Conservation (phyloP, 305 asterid species). For the Nicotiana rustica region DNA sequence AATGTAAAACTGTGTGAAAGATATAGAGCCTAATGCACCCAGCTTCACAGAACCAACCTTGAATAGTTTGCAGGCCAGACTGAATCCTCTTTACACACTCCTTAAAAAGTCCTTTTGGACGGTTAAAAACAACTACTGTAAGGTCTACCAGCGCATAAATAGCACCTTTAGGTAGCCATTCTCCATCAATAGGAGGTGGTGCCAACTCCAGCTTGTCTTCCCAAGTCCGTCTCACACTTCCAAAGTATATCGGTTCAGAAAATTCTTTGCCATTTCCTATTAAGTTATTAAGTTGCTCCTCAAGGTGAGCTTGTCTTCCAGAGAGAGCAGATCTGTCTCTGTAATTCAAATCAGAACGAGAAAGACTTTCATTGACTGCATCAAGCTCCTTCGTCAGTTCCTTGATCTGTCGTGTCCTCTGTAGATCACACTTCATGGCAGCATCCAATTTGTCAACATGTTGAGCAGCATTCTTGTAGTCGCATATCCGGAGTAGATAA, state of each 20-base stretch:
- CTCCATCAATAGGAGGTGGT: constrained; percentile 98
- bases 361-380: constrained; percentile 67
- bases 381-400: constrained; percentile 74
- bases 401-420: constrained; percentile 68
- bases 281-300: constrained; percentile 66
- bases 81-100: constrained; percentile 91
- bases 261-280: constrained; percentile 62
- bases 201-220: constrained; percentile 88
- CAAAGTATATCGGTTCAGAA: constrained; percentile 92
- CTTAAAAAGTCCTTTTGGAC: constrained; percentile 91
- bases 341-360: constrained; percentile 65
- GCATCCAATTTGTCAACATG: constrained; percentile 85
- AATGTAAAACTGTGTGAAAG: background rate
- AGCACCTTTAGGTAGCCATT: constrained; percentile 99
- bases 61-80: constrained; percentile 78
- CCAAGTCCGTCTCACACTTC: constrained; percentile 81
- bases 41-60: constrained; percentile 60
- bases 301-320: constrained; percentile 65
- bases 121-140: constrained; percentile 82
- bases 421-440: constrained; percentile 84
- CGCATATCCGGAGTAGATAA: constrained; percentile 90
- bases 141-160: constrained; percentile 94
- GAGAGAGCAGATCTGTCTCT: constrained; percentile 77
- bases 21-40: background rate
- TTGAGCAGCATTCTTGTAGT: constrained; percentile 91